Base-by-base conservation (phyloP, 306 rosid genomes). In the Dryas octopetala region DNA sequence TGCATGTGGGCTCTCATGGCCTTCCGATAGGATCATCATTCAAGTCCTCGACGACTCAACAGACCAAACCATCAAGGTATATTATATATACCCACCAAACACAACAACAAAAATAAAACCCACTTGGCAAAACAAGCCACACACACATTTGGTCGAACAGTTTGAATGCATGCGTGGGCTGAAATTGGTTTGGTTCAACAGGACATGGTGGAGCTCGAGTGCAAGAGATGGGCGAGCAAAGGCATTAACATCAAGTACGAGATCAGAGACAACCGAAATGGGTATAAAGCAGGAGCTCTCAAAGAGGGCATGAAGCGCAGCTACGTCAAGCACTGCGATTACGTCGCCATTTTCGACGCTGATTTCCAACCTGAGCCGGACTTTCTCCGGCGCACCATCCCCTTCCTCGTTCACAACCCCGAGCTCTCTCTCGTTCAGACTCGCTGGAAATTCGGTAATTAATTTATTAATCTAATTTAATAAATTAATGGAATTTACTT, bases 1-100 rank as follows among this genome's bases (percentile, higher is more conserved):
- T 19, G 91, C 89, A 11, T 91, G 98, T 77, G 92, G 93, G 61
- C 93, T 93, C 32, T 86, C 92, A 12, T 93, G 98, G 98, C 98
- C 98, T 13, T 79, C 98, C 4, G 93, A 93, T 68, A 85, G 98
- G 48, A 79, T 93, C 80, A 86, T 89, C 66, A 75, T 93, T 15
- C 98, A 93, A 91, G 84, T 93, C 13, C 90, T 93, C 28, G 98
- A 93, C 23, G 98, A 93, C 74, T 93, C 98, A 62, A 93, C 98
- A 0, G 91, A 91, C 72, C 87, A 91, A 51, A 65, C 85, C 41
- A 85, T 91, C 76, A 91, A 89, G 93, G 98, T 93, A 77, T 63
- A 28, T 4, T 26, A 9, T 49, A 28, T 49, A n/a, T 55, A 14
- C 32, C 19, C 52, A 13, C 5, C n/a, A 10, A 5, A 51, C 23